Base-by-base conservation (phyloP, 257 asterid species). In the Ballota nigra region DNA sequence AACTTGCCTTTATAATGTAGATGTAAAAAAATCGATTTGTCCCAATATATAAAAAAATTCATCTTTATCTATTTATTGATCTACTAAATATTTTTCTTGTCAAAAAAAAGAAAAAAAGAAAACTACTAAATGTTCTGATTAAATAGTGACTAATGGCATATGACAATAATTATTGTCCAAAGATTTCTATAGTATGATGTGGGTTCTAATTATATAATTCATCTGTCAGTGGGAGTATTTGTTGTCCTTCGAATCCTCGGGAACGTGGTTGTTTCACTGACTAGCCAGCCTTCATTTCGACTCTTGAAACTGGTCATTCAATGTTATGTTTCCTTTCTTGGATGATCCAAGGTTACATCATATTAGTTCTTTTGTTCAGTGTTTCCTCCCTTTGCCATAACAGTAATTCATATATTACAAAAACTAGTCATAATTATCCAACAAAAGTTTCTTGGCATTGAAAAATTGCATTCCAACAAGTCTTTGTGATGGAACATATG, bases 311-410 rank as follows among this genome's bases (percentile, higher is more conserved):
- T 63, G 58, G 78, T 77, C 13, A 75, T 83, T 53, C 63, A 69
- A 71, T 80, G 83, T 71, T 83, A 83, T 67, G 65, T 68, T 38
- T 79, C 80, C 13, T n/a, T 19, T 83, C 28, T 74, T 84, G 4
- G 74, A 80, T 23, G 72, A 83, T 43, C 15, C 20, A 59, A 83
- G 87, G 85, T n/a, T 78, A 52, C 8, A 58, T 74, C 70, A 24
- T 20, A 40, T 11, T 23, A 31, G 65, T 38, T 57, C 3, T 29
- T 20, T 47, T 24, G 15, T 26, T 18, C 15, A 20, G 16, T 73
- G 47, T 22, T 13, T 56, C 20, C 19, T 63, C 12, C 75, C 68
- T 78, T 36, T 3, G 11, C 8, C 49, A 18, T 51, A 28, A 15
- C 15, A 56, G 7, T 33, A 5, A 10, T 66, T 56, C 18, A 43